phyloP scores from a whole-genome alignment of 768 basidiomycete genomes.

The Tubosaeta brunneosetosa region DNA sequence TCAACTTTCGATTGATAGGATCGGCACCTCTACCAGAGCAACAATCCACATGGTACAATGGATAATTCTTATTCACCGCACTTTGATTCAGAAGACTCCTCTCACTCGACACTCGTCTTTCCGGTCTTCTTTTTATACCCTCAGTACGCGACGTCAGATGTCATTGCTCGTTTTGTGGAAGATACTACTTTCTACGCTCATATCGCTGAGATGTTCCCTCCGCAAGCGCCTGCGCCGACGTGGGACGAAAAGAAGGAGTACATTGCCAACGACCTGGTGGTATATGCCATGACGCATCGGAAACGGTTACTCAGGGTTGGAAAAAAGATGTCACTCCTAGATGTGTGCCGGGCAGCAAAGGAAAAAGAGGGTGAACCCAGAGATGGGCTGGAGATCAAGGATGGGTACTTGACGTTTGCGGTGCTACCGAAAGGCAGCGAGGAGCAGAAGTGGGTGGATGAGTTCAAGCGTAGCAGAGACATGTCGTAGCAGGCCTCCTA shows the following conservation, averaged over 20 bases:
- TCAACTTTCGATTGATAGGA: conserved; percentile 41
- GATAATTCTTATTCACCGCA: conserved; percentile 58
- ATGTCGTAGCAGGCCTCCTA: conserved; percentile 15
- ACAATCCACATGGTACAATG: conserved; percentile 45
- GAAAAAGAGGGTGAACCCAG: conserved; percentile 51
- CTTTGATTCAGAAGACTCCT: conserved; percentile 62
- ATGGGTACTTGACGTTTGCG: conserved; percentile 75
- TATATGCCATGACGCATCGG: conserved; percentile 78
- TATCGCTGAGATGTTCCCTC: conserved; percentile 79
- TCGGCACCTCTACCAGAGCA: conserved; percentile 62
- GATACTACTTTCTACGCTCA: conserved; percentile 78
- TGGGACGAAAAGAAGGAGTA: conserved; percentile 82
- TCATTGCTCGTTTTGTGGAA: conserved; percentile 83
- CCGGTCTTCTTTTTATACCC: conserved; percentile 95
- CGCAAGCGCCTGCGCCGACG: conserved; percentile 52
- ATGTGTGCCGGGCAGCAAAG: conserved; percentile 64
- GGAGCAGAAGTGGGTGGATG: conserved; percentile 83
- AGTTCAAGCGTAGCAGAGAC: conserved; percentile 64
- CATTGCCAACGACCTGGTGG: conserved; percentile 52
- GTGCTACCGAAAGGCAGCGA: conserved; percentile 71
- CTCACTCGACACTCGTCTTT: conserved; percentile 59
- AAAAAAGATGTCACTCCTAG: conserved; percentile 79
- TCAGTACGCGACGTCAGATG: conserved; percentile 81
- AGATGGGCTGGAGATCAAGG: conserved; percentile 83
- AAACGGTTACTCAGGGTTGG: conserved; percentile 86